Conservation (phyloP, 352 stramenopile species). For the Blastocystis sp. region DNA sequence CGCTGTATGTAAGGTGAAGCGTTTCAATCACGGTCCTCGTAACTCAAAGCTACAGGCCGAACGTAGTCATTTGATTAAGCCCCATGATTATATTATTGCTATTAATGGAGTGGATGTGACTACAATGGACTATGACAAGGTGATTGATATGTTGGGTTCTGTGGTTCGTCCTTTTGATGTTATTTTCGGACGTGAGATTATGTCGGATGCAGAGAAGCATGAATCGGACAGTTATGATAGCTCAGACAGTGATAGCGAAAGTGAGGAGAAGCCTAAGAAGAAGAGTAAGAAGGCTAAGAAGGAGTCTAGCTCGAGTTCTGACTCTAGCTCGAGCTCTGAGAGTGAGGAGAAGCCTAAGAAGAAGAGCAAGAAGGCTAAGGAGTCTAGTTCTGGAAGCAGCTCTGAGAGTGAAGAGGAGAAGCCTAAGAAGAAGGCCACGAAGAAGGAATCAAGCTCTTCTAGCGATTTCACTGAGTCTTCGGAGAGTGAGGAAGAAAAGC, state of each 20-base stretch:
- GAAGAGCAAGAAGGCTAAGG: not conserved
- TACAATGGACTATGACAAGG: slow-evolving; percentile 33
- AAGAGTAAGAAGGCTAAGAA: slow-evolving; percentile 4
- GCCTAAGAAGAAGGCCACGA: slow-evolving; percentile 17
- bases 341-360: slow-evolving; percentile 59
- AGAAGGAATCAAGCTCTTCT: not conserved
- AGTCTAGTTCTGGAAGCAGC: not conserved
- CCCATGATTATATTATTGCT: slow-evolving; percentile 40
- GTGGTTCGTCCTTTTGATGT: slow-evolving; percentile 38
- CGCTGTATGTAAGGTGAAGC: slow-evolving; percentile 26
- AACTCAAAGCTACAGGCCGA: slow-evolving; percentile 8
- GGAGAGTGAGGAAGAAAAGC: slow-evolving; percentile 41
- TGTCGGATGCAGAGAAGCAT: slow-evolving; percentile 18
- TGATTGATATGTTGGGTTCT: slow-evolving; percentile 22
- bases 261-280: slow-evolving; percentile 20
- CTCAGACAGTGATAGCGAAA: not conserved
- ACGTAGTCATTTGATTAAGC: slow-evolving; percentile 27
- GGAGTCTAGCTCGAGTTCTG: not conserved
- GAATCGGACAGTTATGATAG: not conserved
- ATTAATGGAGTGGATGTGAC: slow-evolving; percentile 57
- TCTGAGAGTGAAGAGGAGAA: slow-evolving; percentile 20
- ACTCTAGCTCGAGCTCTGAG: not conserved
- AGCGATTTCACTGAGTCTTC: not conserved
- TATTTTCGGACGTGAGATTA: slow-evolving; percentile 40
- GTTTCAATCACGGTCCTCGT: slow-evolving; percentile 26